Evolutionary conservation across 495 filamentous ascomycete species (phyloP).

Genomic region (Saxophila tyrrhenica): DNA sequence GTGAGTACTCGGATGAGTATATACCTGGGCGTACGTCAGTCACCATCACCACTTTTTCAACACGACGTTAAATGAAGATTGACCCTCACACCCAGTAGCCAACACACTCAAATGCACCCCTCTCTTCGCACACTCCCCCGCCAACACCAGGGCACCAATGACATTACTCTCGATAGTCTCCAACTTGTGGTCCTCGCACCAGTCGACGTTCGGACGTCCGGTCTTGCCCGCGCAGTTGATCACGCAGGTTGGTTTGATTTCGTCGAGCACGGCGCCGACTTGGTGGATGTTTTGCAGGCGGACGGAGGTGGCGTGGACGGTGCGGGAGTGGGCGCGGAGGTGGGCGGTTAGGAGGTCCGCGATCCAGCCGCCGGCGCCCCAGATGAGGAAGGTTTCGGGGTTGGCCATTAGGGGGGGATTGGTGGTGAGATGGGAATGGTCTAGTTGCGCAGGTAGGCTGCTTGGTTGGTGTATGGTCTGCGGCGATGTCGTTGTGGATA

Average conservation of each 20-base stretch:
- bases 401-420: background rate
- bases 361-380: conserved; percentile 13
- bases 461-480: too few species aligned
- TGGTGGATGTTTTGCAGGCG: conserved; percentile 12
- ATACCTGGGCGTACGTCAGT: conserved; percentile 11
- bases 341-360: conserved; percentile 3
- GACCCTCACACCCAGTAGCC: conserved; percentile 45
- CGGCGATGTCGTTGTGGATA: too few species aligned
- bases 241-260: conserved; percentile 50
- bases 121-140: conserved; percentile 45
- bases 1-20: conserved; percentile 20
- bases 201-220: conserved; percentile 59
- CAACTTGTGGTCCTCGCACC: conserved; percentile 58
- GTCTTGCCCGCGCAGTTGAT: conserved; percentile 54
- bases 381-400: conserved; percentile 16
- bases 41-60: too few species aligned
- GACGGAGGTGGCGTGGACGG: conserved; percentile 4
- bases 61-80: too few species aligned
- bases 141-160: conserved; percentile 50
- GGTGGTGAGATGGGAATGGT: too few species aligned
- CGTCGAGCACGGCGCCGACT: conserved; percentile 30
- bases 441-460: too few species aligned
- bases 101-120: conserved; percentile 53
- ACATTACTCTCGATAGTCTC: conserved; percentile 54
- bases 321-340: background rate